Percentiles rank a stretch among this genome's conserved stretches.
Conservation (phyloP, 352 stramenopile genomes). For the Aphanomyces euteiches region DNA sequence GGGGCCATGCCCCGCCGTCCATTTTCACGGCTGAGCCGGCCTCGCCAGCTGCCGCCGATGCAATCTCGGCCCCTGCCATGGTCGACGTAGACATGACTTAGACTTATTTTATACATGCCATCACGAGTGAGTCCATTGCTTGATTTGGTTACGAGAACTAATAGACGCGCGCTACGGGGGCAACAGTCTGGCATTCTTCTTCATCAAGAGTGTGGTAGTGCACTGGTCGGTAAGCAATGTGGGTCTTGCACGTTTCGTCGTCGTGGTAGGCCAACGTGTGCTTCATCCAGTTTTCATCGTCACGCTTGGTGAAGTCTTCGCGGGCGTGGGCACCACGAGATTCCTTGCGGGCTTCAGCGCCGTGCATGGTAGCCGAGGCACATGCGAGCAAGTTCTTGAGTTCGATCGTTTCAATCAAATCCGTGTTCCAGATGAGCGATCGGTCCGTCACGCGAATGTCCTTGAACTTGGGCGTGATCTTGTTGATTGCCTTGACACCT, state of each 20-base stretch:
- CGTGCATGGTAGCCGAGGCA: conserved; percentile 93
- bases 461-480: conserved; percentile 87
- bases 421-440: conserved; percentile 97
- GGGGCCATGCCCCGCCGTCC: too few relatives aligned
- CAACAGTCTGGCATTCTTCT: conserved; percentile 91
- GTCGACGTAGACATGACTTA: conserved; percentile 28
- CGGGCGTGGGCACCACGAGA: conserved; percentile 93
- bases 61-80: background rate
- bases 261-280: conserved; percentile 94
- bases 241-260: conserved; percentile 79
- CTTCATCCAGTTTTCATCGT: conserved; percentile 97
- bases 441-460: conserved; percentile 93
- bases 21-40: too few relatives aligned
- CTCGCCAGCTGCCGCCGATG: conserved; percentile 2
- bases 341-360: conserved; percentile 93
- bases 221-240: conserved; percentile 88
- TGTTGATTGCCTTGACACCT: conserved; percentile 82
- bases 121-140: background rate
- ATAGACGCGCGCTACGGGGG: conserved; percentile 94
- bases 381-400: conserved; percentile 91
- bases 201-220: conserved; percentile 95
- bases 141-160: conserved; percentile 46
- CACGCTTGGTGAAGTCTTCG: conserved; percentile 92
- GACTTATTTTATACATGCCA: background rate
- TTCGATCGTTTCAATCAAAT: conserved; percentile 96